Conservation (phyloP, 352 stramenopile genomes). For the Globisporangium acanthophoron region DNA sequence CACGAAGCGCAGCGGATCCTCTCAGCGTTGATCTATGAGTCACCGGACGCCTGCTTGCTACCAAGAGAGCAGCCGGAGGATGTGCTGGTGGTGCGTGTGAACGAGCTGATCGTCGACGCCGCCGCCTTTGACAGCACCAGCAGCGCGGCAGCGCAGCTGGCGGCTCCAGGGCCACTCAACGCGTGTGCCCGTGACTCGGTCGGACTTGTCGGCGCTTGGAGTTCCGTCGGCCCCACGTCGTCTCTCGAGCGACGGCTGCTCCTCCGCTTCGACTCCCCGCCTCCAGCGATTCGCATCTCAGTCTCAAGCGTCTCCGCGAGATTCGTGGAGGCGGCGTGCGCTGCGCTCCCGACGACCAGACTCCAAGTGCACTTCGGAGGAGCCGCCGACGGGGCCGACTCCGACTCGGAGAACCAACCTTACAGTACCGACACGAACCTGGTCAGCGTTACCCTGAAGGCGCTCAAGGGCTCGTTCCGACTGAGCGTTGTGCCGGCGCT, state of each 20-base stretch:
- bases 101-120: background rate
- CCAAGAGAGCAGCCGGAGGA: background rate
- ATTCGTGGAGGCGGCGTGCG: background rate
- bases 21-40: slow-evolving; percentile 19
- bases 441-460: slow-evolving; percentile 1
- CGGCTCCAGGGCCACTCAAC: no score
- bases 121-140: background rate
- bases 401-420: no score
- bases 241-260: slow-evolving; percentile 2
- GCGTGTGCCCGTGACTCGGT: no score
- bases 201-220: no score
- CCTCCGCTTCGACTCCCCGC: background rate
- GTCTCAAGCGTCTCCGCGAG: background rate
- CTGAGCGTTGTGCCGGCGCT: slow-evolving; percentile 5
- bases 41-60: background rate
- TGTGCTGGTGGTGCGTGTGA: slow-evolving; percentile 2
- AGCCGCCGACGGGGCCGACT: background rate
- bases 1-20: slow-evolving; percentile 23
- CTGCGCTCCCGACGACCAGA: background rate
- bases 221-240: background rate
- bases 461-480: slow-evolving; percentile 1
- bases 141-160: no score
- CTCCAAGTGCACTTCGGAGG: background rate
- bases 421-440: background rate
- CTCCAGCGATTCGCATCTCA: slow-evolving; percentile 1